Evolutionary conservation across 108 stramenopile species (phyloP).

Genomic region (Cyclotella cryptica): DNA sequence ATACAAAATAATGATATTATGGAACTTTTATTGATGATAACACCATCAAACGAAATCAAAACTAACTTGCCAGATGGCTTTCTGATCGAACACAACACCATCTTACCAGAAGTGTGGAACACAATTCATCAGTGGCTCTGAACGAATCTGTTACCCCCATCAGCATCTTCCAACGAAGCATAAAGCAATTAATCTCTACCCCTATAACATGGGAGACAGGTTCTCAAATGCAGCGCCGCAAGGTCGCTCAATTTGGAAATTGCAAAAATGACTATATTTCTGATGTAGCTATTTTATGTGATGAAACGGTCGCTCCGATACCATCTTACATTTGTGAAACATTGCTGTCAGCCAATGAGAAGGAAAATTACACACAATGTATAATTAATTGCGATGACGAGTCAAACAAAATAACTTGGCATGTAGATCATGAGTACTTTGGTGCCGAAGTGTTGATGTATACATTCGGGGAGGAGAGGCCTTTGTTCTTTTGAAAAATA

Average conservation of each 20-base stretch:
- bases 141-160: constrained; percentile 18
- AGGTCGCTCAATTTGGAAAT: constrained; percentile 56
- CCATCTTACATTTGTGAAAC: constrained; percentile 28
- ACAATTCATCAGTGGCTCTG: constrained; percentile 40
- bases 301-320: constrained; percentile 21
- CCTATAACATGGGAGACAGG: constrained; percentile 42
- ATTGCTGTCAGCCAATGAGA: constrained; percentile 20
- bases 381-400: constrained; percentile 50
- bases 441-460: constrained; percentile 50
- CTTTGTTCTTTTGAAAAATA: constrained; percentile 34
- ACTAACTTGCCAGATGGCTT: constrained; percentile 31
- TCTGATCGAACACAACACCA: constrained; percentile 30
- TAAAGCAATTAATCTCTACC: not conserved
- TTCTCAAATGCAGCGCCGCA: constrained; percentile 38
- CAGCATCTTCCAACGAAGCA: constrained; percentile 6
- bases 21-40: too few relatives aligned
- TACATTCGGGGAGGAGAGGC: constrained; percentile 57
- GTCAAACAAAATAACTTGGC: constrained; percentile 49
- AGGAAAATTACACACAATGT: constrained; percentile 47
- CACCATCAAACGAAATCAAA: not conserved
- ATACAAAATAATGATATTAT: too few relatives aligned
- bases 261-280: constrained; percentile 53
- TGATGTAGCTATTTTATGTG: constrained; percentile 19
- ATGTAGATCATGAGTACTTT: constrained; percentile 51
- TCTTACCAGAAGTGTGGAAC: constrained; percentile 37